Base-by-base conservation (phyloP, 2,329 filamentous ascomycete genomes). In the Fusarium armeniacum region DNA sequence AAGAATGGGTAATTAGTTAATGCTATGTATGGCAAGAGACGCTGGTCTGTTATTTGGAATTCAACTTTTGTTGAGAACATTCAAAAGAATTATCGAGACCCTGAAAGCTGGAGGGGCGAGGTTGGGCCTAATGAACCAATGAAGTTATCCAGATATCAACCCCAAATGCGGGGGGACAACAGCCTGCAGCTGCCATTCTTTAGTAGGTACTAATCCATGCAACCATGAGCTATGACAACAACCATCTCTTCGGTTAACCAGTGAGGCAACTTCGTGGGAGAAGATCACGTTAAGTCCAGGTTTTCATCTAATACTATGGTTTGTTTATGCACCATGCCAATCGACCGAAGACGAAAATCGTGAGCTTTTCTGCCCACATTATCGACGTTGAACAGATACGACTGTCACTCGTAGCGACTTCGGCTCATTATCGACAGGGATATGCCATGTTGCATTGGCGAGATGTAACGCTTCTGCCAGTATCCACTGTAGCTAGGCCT, bases 161-260 rank as follows among this genome's bases (percentile, higher is more conserved):
- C 72, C 72, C 62, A 60, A 74, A 72, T 74, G 72, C 72, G 70
- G 70, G 72, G 72, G 46, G 30, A 20, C 7, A 7, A 11, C n/a
- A 20, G 12, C 18, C 54, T 62, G 62, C 61, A 62, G 61, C 64
- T 69, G 59, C 59, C 44, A 63, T 35, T 56, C 32, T 30, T 22
- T 33, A 45, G 38, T 50, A 55, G 20, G 20, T 20, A 20, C 20
- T 20, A 20, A 20, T 30, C 51, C 36, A 38, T 58, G 44, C 50
- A 59, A 26, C 47, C 36, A 43, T 41, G 62, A 59, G 36, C 54
- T 33, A 47, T 41, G 54, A 35, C 53, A 56, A 47, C 43, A 56
- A 38, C 32, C 43, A 50, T 30, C 44, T 26, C 16, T 10, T 38
- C 26, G 44, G 44, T 40, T 56, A n/a, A 40, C 41, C 52, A 50